Conservation (phyloP, 2,329 filamentous ascomycete genomes). For the Pseudocercospora musae region DNA sequence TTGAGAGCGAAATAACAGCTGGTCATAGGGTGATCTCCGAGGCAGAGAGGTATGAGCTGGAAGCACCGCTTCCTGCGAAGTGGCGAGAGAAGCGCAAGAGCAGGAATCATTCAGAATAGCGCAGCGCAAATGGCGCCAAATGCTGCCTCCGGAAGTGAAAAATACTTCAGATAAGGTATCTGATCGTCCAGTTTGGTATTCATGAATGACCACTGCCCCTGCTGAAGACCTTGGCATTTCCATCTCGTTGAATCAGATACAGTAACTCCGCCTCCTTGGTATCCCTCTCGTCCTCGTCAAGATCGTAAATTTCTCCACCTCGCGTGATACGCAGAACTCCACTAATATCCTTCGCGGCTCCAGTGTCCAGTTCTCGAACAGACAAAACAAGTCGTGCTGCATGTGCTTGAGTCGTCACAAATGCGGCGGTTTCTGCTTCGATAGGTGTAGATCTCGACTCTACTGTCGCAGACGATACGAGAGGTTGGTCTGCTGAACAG, state of each 20-base stretch:
- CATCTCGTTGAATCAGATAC: slow-evolving; percentile 78
- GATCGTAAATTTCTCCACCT: slow-evolving; percentile 43
- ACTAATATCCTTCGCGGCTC: slow-evolving; percentile 85
- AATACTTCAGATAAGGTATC: too few relatives aligned
- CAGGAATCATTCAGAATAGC: not conserved
- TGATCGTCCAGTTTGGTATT: not conserved
- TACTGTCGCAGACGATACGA: slow-evolving; percentile 53
- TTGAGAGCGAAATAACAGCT: slow-evolving; percentile 15
- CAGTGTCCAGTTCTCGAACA: slow-evolving; percentile 75
- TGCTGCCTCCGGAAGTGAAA: not conserved
- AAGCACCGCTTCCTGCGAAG: not conserved
- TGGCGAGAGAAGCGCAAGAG: not conserved
- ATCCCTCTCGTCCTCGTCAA: slow-evolving; percentile 35
- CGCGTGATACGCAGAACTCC: slow-evolving; percentile 76
- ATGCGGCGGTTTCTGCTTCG: slow-evolving; percentile 67
- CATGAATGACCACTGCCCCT: slow-evolving; percentile 51
- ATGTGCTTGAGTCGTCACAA: slow-evolving; percentile 71
- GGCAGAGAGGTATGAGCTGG: slow-evolving; percentile 4
- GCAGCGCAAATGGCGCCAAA: not conserved
- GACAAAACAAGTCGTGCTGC: slow-evolving; percentile 68
- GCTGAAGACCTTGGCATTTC: slow-evolving; percentile 78
- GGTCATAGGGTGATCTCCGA: slow-evolving; percentile 6
- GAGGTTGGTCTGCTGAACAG: slow-evolving; percentile 68
- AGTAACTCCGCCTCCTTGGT: slow-evolving; percentile 65
- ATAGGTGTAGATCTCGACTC: slow-evolving; percentile 53